Evolutionary conservation across 2,329 filamentous ascomycete species (phyloP), one percentile per base, ranked within the genome.

Genomic region (Sclerotiophoma versabilis): DNA sequence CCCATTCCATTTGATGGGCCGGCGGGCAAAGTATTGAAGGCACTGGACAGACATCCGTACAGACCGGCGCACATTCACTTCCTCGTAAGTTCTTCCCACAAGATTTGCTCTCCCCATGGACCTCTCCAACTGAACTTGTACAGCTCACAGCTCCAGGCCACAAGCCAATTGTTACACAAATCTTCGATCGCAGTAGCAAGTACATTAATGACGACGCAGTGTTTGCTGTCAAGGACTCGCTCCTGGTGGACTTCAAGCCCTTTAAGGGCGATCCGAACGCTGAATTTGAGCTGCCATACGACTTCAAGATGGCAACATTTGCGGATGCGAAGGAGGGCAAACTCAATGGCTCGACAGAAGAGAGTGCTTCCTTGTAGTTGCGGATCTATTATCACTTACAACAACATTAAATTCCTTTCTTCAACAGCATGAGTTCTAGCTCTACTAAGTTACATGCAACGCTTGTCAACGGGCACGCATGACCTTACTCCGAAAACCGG

Each of bases 101-200:
- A n/a, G n/a, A n/a, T n/a, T n/a, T n/a, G n/a, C n/a, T n/a, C n/a
- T n/a, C n/a, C n/a, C n/a, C n/a, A n/a, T n/a, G 11, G 6, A 12
- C 22, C 36, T 3, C n/a, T 20, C 17, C 10, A 7, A 14, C 7
- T 33, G 30, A 20, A 19, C 2, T n/a, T n/a, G n/a, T 22, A 49
- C 54, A 84, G 79, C 77, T 83, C 70, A 79, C 81, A 23, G 79
- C 80, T 11, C 79, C 83, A 2, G 83, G 83, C 7, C 87, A 88
- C 77, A 88, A 86, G 65, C 80, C 87, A 0, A 81, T 96, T 41
- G 89, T 87, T 0, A 92, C 90, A 1, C 90, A 95, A 72, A 86
- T 95, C 49, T 93, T 92, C 69, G 89, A 92, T 71, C 78, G 80
- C 52, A 80, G 84, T 57, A 85, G 87, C 72, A 80, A 83, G 58